phyloP scores from a whole-genome alignment of 108 stramenopile species.

The Aurantiochytrium sp. region DNA sequence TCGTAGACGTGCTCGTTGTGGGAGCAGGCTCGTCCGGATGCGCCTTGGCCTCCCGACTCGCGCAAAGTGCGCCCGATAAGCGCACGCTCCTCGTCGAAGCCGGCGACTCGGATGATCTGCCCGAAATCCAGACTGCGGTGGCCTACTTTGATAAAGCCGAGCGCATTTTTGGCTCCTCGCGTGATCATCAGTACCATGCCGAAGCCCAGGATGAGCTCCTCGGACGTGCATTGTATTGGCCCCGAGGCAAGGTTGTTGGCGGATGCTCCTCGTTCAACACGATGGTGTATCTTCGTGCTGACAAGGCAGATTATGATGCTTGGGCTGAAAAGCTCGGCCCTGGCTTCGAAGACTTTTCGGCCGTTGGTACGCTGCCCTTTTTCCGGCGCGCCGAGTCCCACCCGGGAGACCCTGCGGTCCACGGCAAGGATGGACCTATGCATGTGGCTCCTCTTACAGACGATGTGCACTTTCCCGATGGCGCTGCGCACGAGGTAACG shows the following conservation, averaged over 20 bases:
- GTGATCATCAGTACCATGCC: constrained; percentile 17
- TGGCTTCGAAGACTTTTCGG: neutral
- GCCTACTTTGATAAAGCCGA: constrained; percentile 19
- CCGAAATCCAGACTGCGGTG: constrained; percentile 13
- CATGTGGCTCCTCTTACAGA: neutral
- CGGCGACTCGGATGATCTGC: constrained; percentile 25
- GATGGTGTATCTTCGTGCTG: neutral
- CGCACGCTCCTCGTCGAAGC: constrained; percentile 35
- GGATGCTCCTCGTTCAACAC: constrained; percentile 13
- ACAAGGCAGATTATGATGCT: neutral
- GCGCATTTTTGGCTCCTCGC: neutral
- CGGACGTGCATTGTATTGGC: constrained; percentile 18
- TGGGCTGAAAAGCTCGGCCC: neutral
- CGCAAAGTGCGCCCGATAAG: constrained; percentile 21
- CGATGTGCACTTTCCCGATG: neutral
- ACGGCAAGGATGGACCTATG: constrained; percentile 13
- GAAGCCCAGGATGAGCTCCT: constrained; percentile 21
- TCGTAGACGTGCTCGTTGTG: constrained; percentile 24
- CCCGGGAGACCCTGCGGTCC: neutral
- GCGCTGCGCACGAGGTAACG: neutral
- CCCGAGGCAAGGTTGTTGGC: constrained; percentile 4
- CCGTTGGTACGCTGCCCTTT: neutral
- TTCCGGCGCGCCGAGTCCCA: neutral
- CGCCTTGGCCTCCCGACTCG: constrained; percentile 32
- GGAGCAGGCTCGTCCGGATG: constrained; percentile 37